Percentiles rank a stretch among this genome's conserved stretches.
Evolutionary conservation across 345 rosid species (phyloP).

Genomic region (Salix arbutifolia): DNA sequence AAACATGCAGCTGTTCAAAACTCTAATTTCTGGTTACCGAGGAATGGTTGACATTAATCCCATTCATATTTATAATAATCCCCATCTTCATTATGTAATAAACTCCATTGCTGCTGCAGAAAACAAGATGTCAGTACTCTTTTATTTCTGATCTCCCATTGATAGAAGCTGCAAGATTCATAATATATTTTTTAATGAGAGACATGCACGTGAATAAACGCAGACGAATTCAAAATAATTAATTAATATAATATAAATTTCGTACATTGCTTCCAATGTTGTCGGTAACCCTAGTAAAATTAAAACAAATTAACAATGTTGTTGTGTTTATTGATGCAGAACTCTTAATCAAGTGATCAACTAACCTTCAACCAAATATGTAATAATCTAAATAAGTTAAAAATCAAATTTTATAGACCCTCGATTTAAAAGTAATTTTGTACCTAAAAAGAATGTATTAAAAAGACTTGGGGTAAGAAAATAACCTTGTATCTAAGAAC

Average conservation of each 20-base stretch:
- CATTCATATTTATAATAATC: constrained; percentile 13
- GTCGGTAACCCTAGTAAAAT: constrained; percentile 36
- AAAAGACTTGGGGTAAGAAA: no score
- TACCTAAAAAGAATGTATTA: no score
- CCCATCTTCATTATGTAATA: constrained; percentile 13
- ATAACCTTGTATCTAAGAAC: no score
- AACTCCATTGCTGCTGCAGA: constrained; percentile 11
- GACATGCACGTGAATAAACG: constrained; percentile 11
- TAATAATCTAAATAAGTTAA: no score
- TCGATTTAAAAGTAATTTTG: no score
- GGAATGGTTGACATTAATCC: constrained; percentile 37
- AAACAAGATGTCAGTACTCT: constrained; percentile 27
- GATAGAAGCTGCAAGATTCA: constrained; percentile 6
- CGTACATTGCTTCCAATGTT: constrained; percentile 36
- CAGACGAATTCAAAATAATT: neutral
- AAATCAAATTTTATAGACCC: no score
- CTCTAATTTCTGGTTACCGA: constrained; percentile 30
- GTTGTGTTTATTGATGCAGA: neutral
- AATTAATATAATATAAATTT: neutral
- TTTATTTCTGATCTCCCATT: constrained; percentile 19
- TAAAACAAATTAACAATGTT: neutral
- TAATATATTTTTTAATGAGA: constrained; percentile 1
- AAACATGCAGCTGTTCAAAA: constrained; percentile 18
- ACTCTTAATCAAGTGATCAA: no score
- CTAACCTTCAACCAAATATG: no score